phyloP scores from a whole-genome alignment of 805 yeast genomes.

The Barnettozyma populi region DNA sequence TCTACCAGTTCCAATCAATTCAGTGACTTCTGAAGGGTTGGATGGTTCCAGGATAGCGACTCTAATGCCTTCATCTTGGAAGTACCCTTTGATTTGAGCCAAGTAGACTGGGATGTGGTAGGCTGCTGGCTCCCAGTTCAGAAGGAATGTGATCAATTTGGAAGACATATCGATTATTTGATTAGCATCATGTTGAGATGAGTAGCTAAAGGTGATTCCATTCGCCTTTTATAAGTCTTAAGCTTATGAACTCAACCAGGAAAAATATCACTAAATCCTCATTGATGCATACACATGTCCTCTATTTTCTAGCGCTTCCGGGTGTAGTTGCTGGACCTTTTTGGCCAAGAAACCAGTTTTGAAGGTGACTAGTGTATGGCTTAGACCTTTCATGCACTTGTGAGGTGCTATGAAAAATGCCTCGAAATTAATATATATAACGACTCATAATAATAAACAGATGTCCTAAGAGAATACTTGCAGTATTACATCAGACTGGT shows the following conservation, averaged over 20 bases:
- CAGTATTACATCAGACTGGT: not conserved
- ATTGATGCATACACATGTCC: not conserved
- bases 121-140: constrained; percentile 16
- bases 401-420: not conserved
- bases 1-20: constrained; percentile 50
- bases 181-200: no score
- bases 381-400: not conserved
- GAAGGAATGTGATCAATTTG: not conserved
- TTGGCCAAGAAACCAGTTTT: not conserved
- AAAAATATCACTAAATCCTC: not conserved
- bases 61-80: constrained; percentile 44
- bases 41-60: constrained; percentile 50
- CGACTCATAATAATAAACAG: not conserved
- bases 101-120: constrained; percentile 49
- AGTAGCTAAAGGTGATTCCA: not conserved
- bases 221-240: not conserved
- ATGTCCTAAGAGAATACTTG: not conserved
- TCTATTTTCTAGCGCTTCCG: no score
- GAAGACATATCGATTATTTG: not conserved
- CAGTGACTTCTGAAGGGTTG: constrained; percentile 54
- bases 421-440: not conserved
- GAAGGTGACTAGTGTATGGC: not conserved
- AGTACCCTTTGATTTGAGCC: constrained; percentile 46
- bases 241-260: not conserved
- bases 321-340: not conserved